phyloP scores from a whole-genome alignment of 305 asterid genomes.

The Coffea humblotiana region DNA sequence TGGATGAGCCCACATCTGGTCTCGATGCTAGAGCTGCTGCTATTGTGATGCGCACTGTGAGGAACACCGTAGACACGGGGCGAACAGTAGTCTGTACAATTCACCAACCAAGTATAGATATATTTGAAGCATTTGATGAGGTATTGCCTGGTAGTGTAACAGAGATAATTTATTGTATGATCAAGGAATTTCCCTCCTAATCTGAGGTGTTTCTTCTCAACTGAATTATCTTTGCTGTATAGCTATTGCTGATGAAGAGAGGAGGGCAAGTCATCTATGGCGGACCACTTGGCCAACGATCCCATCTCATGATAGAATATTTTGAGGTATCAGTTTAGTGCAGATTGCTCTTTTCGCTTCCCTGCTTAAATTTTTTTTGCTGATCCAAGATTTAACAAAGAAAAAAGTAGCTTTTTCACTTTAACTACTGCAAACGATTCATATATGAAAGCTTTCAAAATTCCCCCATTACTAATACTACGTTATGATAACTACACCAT shows the following conservation, averaged over 20 bases:
- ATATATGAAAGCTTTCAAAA: neutral
- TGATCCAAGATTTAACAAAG: neutral
- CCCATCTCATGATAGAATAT: conserved; percentile 58
- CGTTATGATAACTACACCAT: neutral
- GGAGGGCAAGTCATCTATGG: conserved; percentile 84
- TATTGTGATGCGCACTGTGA: conserved; percentile 92
- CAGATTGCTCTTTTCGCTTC: neutral
- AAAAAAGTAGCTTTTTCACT: neutral
- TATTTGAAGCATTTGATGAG: conserved; percentile 96
- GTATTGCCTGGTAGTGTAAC: conserved; percentile 27
- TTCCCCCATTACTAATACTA: neutral
- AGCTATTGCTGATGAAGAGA: conserved; percentile 71
- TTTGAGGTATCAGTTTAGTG: conserved; percentile 41
- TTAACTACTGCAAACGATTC: too few relatives aligned
- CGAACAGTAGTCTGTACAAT: conserved; percentile 93
- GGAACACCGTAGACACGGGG: conserved; percentile 92
- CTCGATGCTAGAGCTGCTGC: conserved; percentile 99
- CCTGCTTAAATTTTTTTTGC: neutral
- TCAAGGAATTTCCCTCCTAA: neutral
- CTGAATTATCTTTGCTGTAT: neutral
- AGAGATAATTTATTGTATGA: neutral
- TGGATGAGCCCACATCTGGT: conserved; percentile 98
- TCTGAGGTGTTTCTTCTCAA: neutral
- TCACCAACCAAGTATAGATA: conserved; percentile 94
- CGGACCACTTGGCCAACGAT: conserved; percentile 82